Evolutionary conservation across 2,329 filamentous ascomycete genomes (phyloP).

Genomic region (Aspergillaceae sp.): DNA sequence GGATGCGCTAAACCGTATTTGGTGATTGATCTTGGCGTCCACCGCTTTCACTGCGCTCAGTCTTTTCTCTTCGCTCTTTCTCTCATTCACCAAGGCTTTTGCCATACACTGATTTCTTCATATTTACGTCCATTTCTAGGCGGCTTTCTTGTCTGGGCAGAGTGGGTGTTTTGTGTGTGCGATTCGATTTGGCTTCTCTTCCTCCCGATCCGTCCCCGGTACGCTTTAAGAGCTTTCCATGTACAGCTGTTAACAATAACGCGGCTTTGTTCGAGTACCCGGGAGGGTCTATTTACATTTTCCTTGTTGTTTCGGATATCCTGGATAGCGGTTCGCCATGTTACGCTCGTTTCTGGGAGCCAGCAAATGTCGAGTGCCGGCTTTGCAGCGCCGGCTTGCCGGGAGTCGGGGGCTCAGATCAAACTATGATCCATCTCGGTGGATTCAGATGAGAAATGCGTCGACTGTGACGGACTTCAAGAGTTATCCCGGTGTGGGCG

Average conservation of each 20-base stretch:
- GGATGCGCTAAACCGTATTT: conserved; percentile 8
- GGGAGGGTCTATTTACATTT: not conserved
- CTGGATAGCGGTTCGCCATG: conserved; percentile 15
- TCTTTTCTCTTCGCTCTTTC: not conserved
- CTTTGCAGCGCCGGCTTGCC: conserved; percentile 10
- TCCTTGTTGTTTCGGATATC: conserved; percentile 1
- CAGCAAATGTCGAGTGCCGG: conserved; percentile 17
- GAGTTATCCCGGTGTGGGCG: conserved; percentile 67
- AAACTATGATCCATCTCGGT: conserved; percentile 9
- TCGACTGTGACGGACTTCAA: conserved; percentile 67
- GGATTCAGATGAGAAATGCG: conserved; percentile 12
- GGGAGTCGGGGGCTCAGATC: conserved; percentile 12
- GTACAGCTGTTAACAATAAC: too few species aligned
- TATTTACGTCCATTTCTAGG: too few species aligned
- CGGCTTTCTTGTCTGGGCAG: too few species aligned
- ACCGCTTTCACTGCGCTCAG: not conserved
- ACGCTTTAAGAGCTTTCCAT: too few species aligned
- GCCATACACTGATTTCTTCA: too few species aligned
- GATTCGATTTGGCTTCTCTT: not conserved
- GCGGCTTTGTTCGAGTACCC: not conserved
- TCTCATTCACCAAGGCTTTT: not conserved
- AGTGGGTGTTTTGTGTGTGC: too few species aligned
- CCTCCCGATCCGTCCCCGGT: conserved; percentile 1
- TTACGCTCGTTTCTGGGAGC: conserved; percentile 23
- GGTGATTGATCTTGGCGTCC: not conserved